These are phyloP conservation scores for Sclerotinia spermophila DNA, from an alignment of 2,329 filamentous ascomycete species.

Conservation along the genomic window DNA sequence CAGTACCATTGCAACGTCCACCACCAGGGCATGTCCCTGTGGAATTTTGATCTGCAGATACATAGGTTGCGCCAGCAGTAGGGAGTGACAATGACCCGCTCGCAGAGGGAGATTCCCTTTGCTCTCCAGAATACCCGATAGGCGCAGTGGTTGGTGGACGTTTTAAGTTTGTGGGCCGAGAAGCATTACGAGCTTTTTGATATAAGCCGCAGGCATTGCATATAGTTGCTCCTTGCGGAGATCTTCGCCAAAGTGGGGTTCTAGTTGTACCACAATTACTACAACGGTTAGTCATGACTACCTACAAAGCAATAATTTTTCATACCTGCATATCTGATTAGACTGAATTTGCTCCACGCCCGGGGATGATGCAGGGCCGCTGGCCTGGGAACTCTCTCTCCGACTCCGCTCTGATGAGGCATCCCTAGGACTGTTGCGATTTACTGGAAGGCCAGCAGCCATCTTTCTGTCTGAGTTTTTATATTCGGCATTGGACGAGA, in stretches of 20 bases:
- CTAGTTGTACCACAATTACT: slow-evolving; percentile 95
- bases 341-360: slow-evolving; percentile 38
- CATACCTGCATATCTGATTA: slow-evolving; percentile 71
- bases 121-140: slow-evolving; percentile 30
- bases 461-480: slow-evolving; percentile 23
- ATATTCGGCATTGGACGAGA: slow-evolving; percentile 24
- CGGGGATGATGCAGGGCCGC: slow-evolving; percentile 11
- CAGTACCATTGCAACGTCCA: slow-evolving; percentile 92
- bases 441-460: slow-evolving; percentile 21
- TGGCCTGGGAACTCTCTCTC: slow-evolving; percentile 24
- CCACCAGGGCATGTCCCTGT: slow-evolving; percentile 93
- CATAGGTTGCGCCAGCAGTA: slow-evolving; percentile 61
- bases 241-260: slow-evolving; percentile 91
- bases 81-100: slow-evolving; percentile 38
- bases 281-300: slow-evolving; percentile 23
- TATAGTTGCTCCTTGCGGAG: slow-evolving; percentile 88
- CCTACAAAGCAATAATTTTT: slow-evolving; percentile 14
- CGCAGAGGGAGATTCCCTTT: slow-evolving; percentile 34
- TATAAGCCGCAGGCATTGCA: slow-evolving; percentile 98
- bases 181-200: slow-evolving; percentile 86
- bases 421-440: slow-evolving; percentile 25
- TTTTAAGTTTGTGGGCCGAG: slow-evolving; percentile 86
- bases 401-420: slow-evolving; percentile 25
- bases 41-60: slow-evolving; percentile 69
- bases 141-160: slow-evolving; percentile 55